Conservation (phyloP, 1,284 basidiomycete genomes). For the Cerrena zonata region DNA sequence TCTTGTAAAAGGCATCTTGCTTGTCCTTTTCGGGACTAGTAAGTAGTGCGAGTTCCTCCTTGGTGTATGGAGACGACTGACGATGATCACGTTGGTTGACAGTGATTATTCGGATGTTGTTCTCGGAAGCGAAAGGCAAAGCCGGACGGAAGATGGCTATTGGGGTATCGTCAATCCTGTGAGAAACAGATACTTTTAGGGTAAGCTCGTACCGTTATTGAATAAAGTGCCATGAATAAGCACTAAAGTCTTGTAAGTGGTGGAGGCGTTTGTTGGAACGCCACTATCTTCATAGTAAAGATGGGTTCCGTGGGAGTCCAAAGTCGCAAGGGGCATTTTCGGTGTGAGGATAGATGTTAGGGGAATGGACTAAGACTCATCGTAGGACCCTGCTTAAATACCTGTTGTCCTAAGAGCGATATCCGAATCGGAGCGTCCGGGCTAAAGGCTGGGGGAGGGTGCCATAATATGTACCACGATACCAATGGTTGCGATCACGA, state of each 20-base stretch:
- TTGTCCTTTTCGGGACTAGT: not conserved
- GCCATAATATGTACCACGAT: too few relatives aligned
- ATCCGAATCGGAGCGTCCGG: not conserved
- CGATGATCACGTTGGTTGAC: constrained; percentile 1
- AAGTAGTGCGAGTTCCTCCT: not conserved
- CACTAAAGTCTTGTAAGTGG: not conserved
- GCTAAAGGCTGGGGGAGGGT: too few relatives aligned
- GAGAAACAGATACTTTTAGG: too few relatives aligned
- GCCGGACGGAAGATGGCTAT: not conserved
- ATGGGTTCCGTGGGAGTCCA: not conserved
- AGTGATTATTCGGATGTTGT: constrained; percentile 1
- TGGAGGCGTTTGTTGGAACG: not conserved
- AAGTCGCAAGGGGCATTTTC: constrained; percentile 2
- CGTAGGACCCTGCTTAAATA: too few relatives aligned
- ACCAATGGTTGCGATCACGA: too few relatives aligned
- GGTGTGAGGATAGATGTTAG: not conserved
- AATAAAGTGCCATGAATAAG: not conserved
- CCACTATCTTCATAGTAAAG: constrained; percentile 6
- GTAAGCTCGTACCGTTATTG: constrained; percentile 2
- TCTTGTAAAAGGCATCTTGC: not conserved
- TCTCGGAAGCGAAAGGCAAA: not conserved
- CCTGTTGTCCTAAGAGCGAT: not conserved
- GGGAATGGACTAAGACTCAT: not conserved
- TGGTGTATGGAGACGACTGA: not conserved
- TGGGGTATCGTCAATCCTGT: too few relatives aligned